Evolutionary conservation across 2,329 filamentous ascomycete species (phyloP).

Genomic region (Dothistroma pini): DNA sequence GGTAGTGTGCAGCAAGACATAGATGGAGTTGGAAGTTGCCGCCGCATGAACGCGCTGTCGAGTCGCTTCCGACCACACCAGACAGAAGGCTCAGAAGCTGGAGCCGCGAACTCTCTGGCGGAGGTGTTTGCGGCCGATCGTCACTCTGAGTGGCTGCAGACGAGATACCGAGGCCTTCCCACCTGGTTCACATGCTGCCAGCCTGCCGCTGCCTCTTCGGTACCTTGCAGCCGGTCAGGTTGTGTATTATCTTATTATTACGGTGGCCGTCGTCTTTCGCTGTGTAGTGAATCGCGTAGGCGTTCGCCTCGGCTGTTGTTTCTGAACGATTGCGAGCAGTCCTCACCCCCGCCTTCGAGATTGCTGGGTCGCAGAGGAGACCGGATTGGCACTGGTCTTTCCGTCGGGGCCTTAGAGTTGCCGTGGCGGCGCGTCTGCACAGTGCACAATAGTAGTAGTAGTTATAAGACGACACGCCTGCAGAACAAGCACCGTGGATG

Average conservation of each 20-base stretch:
- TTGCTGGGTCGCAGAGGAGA: neutral
- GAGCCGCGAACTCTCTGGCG: neutral
- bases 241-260: neutral
- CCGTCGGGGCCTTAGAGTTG: neutral
- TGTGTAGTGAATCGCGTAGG: neutral
- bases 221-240: neutral
- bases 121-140: neutral
- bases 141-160: neutral
- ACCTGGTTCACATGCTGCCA: neutral
- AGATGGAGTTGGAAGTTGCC: neutral
- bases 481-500: neutral
- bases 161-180: neutral
- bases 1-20: slow-evolving; percentile 15
- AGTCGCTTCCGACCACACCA: neutral
- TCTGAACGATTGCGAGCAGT: neutral
- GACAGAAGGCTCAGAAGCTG: too few species aligned
- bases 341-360: neutral
- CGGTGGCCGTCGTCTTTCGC: neutral
- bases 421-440: neutral
- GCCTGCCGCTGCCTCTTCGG: neutral
- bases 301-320: neutral
- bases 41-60: neutral
- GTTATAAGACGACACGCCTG: neutral
- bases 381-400: neutral
- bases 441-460: neutral